A percentile compares a stretch with the other conserved stretches of the same genome.
phyloP scores from a whole-genome alignment of 2,329 filamentous ascomycete genomes.

The Plenodomus tracheiphilus region DNA sequence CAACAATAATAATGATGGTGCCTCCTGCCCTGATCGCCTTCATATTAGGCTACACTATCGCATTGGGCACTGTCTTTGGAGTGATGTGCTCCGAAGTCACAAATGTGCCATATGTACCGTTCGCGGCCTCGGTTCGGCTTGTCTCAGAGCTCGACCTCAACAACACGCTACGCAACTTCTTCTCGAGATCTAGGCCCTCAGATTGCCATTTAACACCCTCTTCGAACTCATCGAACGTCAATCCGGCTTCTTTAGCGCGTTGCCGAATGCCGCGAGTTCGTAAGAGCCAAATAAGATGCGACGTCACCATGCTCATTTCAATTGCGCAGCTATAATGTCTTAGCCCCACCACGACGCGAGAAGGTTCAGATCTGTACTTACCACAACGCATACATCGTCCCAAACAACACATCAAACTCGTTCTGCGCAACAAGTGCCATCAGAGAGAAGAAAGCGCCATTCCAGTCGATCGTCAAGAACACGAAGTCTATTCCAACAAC shows the following conservation, averaged over 20 bases:
- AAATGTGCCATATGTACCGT: background rate
- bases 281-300: conserved; percentile 60
- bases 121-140: background rate
- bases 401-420: conserved; percentile 62
- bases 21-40: too few relatives aligned
- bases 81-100: conserved; percentile 1
- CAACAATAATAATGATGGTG: too few relatives aligned
- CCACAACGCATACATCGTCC: conserved; percentile 61
- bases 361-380: background rate
- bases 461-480: conserved; percentile 62
- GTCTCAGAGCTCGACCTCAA: background rate
- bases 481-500: conserved; percentile 62
- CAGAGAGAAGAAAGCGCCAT: conserved; percentile 64
- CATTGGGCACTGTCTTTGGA: conserved; percentile 15
- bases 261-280: conserved; percentile 56
- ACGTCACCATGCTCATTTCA: conserved; percentile 61
- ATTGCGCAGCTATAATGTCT: conserved; percentile 46
- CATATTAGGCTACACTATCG: conserved; percentile 26
- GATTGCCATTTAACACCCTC: conserved; percentile 43
- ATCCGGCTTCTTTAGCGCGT: conserved; percentile 46
- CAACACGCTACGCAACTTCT: conserved; percentile 9
- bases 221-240: conserved; percentile 54
- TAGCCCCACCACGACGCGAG: background rate
- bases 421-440: conserved; percentile 62
- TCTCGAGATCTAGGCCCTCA: conserved; percentile 23